Evolutionary conservation across 805 yeast genomes (phyloP), one percentile per base, ranked within the genome.

Genomic region (Brettanomyces bruxellensis): DNA sequence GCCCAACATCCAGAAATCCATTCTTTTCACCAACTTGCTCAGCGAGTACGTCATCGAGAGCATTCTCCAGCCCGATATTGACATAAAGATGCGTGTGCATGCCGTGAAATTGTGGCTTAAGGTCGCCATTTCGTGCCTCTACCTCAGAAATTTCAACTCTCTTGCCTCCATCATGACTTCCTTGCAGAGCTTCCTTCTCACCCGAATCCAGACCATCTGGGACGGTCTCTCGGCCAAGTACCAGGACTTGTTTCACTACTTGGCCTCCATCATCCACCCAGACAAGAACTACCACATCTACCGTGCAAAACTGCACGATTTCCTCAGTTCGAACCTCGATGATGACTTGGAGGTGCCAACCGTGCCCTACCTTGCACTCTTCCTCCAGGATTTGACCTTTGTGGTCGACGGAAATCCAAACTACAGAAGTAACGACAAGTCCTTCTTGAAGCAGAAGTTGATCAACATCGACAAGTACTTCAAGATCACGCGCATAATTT

Each of bases 401-500:
- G 78, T 84, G n/a, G 75, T 80, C 44, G 95, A 86, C 54, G 91
- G 93, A n/a, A 85, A 85, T 58, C 73, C 83, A 37, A 81, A 78
- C 54, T 80, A 68, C 59, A 70, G 90, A 58, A 76, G 71, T 49
- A 76, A 79, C 50, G 65, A 74, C 24, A 69, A 68, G 45, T 61
- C 67, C 5, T 76, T 77, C 55, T 66, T 78, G 55, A 72, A 72
- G 51, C 78, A 76, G 55, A 76, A 76, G 54, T 67, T 83, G 51
- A 77, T 86, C 56, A 84, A 86, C 57, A 76, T 85, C 51, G 93
- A 83, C 59, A 86, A 86, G 59, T 82, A 81, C 57, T 71, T 73
- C 62, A 82, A 79, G 58, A 74, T 81, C 43, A 79, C 89, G 5
- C 69, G 80, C 47, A 75, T 83, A 36, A 71, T 84, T 44, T 76